Base-by-base conservation (phyloP, 768 basidiomycete species). In the Daedaleopsis sinensis region DNA sequence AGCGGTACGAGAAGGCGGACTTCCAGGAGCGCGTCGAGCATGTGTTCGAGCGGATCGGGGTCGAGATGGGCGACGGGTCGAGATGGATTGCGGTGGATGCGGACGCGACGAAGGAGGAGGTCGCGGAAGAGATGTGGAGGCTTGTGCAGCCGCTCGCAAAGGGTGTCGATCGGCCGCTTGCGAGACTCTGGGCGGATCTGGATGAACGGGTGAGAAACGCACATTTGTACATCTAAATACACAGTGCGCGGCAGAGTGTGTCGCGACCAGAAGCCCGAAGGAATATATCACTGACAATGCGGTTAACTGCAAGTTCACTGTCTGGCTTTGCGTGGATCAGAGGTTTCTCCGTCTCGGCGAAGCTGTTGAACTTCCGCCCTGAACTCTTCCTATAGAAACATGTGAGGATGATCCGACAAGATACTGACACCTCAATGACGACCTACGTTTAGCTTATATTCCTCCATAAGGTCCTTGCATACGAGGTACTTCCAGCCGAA, bases 1-100 rank as follows among this genome's bases (percentile, higher is more conserved):
- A 96, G 75, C 80, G 94, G 43, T 96, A 96, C 65, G 94, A 97
- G 78, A 88, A 82, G 67, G 82, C 84, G 62, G 89, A 89, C 58
- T 79, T 93, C 76, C 93, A 95, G 72, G 73, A 70, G 46, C 77
- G 80, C 44, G 93, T 94, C 27, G 74, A 88, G 36, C 73, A 77
- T 24, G 73, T 84, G 1, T 94, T 94, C 68, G 71, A 76, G 62
- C 74, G 76, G 55, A 83, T 93, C 55, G 83, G 81, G 0, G 71
- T 72, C 36, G 88, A 90, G 68, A 80, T 86, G 23, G 65, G 66
- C 18, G 70, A 65, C 21, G 71, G 68, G 43, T 68, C 66, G 27
- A 65, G 63, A 53, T 90, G 89, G 89, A 76, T 82, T 1, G 73
- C 73, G 5, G 68, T 90, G 32, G 84, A 91, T 72, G 90, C 88